phyloP scores from a whole-genome alignment of 441 rosid genomes.

The Pelargonium cotyledonis region DNA sequence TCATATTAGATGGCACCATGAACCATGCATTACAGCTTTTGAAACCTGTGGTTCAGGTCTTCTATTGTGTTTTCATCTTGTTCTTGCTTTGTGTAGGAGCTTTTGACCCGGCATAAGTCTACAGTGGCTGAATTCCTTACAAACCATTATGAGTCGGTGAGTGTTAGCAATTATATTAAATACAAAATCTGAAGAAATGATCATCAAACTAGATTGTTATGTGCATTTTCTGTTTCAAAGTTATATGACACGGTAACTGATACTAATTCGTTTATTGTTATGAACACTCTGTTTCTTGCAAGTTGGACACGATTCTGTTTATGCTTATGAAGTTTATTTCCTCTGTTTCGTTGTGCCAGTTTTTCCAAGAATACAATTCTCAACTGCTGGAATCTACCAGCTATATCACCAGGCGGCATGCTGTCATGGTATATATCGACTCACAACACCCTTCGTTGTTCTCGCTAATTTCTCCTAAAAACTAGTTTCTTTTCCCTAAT shows the following conservation, averaged over 20 bases:
- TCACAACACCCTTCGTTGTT: neutral
- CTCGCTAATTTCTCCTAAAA: neutral
- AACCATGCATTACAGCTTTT: neutral
- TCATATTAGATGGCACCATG: too few species aligned
- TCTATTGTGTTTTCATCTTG: neutral
- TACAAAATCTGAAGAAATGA: neutral
- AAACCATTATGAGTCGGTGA: slow-evolving; percentile 63
- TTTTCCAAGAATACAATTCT: slow-evolving; percentile 60
- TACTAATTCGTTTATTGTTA: neutral
- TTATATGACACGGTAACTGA: neutral
- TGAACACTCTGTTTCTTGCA: neutral
- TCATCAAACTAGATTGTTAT: neutral
- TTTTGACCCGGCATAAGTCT: slow-evolving; percentile 77
- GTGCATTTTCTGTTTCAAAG: neutral
- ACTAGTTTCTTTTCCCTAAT: too few species aligned
- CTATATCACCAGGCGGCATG: slow-evolving; percentile 74
- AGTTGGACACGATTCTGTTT: too few species aligned
- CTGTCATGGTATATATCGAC: slow-evolving; percentile 44
- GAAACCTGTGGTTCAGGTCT: neutral
- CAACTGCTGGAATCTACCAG: slow-evolving; percentile 51
- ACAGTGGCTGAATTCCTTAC: slow-evolving; percentile 66
- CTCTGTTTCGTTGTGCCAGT: slow-evolving; percentile 31
- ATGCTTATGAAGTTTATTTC: too few species aligned
- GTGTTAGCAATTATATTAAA: slow-evolving; percentile 4
- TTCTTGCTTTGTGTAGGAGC: slow-evolving; percentile 42